These are phyloP conservation scores for Parmelia sp. DNA, from an alignment of 495 filamentous ascomycete species.

Conservation along the genomic window DNA sequence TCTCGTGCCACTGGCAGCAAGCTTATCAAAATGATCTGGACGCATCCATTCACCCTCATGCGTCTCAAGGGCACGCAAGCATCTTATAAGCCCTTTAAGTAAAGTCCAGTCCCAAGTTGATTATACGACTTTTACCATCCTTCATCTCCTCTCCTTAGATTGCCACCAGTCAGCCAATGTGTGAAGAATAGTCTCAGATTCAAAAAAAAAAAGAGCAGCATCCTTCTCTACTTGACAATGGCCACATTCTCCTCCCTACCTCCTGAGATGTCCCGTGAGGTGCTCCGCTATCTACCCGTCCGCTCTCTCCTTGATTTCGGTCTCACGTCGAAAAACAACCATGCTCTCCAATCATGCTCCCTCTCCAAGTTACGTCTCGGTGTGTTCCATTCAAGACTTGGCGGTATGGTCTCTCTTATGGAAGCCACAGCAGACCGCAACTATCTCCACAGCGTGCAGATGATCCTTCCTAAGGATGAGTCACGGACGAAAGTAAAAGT, in stretches of 20 bases:
- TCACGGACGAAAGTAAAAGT: slow-evolving; percentile 13
- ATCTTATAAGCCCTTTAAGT: neutral
- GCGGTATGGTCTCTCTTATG: slow-evolving; percentile 32
- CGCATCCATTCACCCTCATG: neutral
- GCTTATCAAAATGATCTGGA: neutral
- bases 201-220: too few species aligned
- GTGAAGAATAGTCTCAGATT: neutral
- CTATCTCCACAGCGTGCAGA: slow-evolving; percentile 18
- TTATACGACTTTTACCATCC: neutral
- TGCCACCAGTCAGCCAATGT: neutral
- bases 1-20: neutral
- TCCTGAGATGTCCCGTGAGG: slow-evolving; percentile 33
- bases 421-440: slow-evolving; percentile 24
- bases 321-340: slow-evolving; percentile 31
- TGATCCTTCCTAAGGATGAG: slow-evolving; percentile 12
- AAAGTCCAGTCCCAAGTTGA: neutral
- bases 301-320: slow-evolving; percentile 33
- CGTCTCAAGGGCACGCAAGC: neutral
- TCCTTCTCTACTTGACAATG: neutral
- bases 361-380: slow-evolving; percentile 31
- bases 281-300: slow-evolving; percentile 34
- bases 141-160: neutral
- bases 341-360: slow-evolving; percentile 30
- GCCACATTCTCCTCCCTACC: slow-evolving; percentile 23
- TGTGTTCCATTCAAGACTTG: slow-evolving; percentile 34